A percentile compares a stretch with the other conserved stretches of the same genome.
Conservation (phyloP, 768 basidiomycete genomes). For the Favolaschia claudopus region DNA sequence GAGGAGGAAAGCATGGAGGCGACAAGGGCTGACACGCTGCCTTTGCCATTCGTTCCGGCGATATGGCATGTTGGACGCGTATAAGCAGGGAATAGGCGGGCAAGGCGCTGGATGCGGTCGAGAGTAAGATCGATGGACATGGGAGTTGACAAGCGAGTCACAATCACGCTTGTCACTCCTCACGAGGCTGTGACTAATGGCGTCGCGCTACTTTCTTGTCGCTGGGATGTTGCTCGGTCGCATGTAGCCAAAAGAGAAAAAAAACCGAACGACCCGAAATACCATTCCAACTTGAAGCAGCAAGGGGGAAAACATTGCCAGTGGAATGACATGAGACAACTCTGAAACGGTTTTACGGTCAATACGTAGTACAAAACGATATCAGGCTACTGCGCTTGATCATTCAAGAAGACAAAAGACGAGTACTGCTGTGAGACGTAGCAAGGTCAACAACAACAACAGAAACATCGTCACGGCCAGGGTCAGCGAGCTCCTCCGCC, state of each 20-base stretch:
- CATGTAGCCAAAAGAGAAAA: no score
- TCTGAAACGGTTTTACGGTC: no score
- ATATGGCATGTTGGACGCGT: constrained; percentile 88
- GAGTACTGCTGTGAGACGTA: no score
- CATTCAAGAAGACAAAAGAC: no score
- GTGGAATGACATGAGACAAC: no score
- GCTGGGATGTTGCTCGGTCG: no score
- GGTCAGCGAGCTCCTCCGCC: background rate
- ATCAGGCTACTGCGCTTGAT: no score
- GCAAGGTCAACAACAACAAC: constrained; percentile 19
- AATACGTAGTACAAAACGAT: no score
- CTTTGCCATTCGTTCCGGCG: constrained; percentile 97
- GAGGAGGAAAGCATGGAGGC: constrained; percentile 75
- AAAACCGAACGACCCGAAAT: no score
- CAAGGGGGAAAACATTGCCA: no score
- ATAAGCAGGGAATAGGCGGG: constrained; percentile 63
- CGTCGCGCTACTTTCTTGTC: no score
- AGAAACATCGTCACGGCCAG: constrained; percentile 15
- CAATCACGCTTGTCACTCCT: background rate
- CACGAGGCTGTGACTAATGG: constrained; percentile 13
- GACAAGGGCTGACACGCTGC: constrained; percentile 86
- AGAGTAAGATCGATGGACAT: constrained; percentile 79
- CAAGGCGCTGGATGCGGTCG: constrained; percentile 61
- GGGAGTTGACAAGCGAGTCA: constrained; percentile 15
- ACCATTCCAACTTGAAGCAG: no score